Evolutionary conservation across 345 rosid species (phyloP).

Genomic region (Euphorbia peplus): DNA sequence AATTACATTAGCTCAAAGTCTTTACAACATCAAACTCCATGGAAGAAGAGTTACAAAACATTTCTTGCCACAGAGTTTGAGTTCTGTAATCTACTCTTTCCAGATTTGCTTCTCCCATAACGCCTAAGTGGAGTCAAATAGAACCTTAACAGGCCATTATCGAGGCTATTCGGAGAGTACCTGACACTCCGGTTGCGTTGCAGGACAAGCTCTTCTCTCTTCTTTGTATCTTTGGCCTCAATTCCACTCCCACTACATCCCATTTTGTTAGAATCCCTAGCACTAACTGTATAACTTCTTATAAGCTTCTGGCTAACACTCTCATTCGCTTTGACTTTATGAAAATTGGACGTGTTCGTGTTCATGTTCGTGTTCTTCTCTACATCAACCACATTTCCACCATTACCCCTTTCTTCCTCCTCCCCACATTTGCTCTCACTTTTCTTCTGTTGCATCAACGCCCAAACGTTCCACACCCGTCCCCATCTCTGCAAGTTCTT

Average conservation of each 20-base stretch:
- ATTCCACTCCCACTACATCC: slow-evolving; percentile 29
- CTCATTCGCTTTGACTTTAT: slow-evolving; percentile 37
- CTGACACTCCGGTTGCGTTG: slow-evolving; percentile 80
- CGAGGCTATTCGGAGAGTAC: slow-evolving; percentile 69
- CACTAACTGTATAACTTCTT: slow-evolving; percentile 54
- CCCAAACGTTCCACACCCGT: slow-evolving; percentile 26
- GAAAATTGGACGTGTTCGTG: slow-evolving; percentile 39
- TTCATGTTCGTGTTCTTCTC: slow-evolving; percentile 1
- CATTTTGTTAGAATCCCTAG: slow-evolving; percentile 39
- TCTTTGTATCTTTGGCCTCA: slow-evolving; percentile 34
- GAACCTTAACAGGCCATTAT: slow-evolving; percentile 73
- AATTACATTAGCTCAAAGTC: slow-evolving; percentile 25
- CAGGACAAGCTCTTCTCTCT: slow-evolving; percentile 48
- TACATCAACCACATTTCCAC: slow-evolving; percentile 37
- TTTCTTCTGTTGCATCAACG: slow-evolving; percentile 26
- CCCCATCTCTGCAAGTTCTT: slow-evolving; percentile 22
- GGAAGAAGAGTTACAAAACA: slow-evolving; percentile 33
- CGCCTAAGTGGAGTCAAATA: slow-evolving; percentile 68
- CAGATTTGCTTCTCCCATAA: slow-evolving; percentile 53
- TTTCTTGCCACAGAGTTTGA: slow-evolving; percentile 27
- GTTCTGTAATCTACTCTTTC: slow-evolving; percentile 52
- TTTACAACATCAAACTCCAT: slow-evolving; percentile 32
- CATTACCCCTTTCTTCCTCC: slow-evolving; percentile 32
- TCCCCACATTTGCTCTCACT: slow-evolving; percentile 25
- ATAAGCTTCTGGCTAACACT: slow-evolving; percentile 57